Conservation (phyloP, 129 eudicot genomes). For the Artemisia tridentata region DNA sequence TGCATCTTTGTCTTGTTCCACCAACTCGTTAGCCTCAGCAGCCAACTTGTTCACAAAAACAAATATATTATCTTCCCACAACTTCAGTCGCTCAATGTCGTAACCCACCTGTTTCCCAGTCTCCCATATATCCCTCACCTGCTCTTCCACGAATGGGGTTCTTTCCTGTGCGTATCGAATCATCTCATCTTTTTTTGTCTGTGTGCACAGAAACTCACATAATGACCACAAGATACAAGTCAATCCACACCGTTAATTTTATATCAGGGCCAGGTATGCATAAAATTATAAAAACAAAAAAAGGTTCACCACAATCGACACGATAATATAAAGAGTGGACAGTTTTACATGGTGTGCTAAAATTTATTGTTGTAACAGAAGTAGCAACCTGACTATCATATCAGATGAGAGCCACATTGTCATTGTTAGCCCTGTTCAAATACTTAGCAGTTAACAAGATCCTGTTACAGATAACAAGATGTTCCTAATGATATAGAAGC, state of each 20-base stretch:
- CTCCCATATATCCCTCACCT: slow-evolving; percentile 80
- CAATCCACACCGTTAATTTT: no score
- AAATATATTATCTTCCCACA: slow-evolving; percentile 77
- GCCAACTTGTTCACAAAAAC: slow-evolving; percentile 73
- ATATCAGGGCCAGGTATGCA: no score
- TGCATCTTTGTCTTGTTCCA: slow-evolving; percentile 73
- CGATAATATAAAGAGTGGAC: no score
- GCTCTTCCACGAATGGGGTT: slow-evolving; percentile 90
- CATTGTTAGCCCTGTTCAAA: neutral
- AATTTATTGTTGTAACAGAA: neutral
- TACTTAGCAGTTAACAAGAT: neutral
- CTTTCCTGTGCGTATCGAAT: slow-evolving; percentile 53
- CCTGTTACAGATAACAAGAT: neutral
- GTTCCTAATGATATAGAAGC: neutral
- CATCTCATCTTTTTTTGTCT: slow-evolving; percentile 65
- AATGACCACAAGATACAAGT: neutral
- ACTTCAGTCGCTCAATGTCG: slow-evolving; percentile 73
- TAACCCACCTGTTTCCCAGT: slow-evolving; percentile 61
- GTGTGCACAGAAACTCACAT: slow-evolving; percentile 10
- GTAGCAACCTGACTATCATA: neutral
- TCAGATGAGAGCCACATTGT: neutral
- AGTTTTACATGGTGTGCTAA: neutral
- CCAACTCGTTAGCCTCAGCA: slow-evolving; percentile 79
- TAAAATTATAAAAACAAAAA: no score
- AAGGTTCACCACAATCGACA: no score